These are phyloP conservation scores for Carex kokanica DNA, from an alignment of 176 grass and related monocot species.

Conservation along the genomic window DNA sequence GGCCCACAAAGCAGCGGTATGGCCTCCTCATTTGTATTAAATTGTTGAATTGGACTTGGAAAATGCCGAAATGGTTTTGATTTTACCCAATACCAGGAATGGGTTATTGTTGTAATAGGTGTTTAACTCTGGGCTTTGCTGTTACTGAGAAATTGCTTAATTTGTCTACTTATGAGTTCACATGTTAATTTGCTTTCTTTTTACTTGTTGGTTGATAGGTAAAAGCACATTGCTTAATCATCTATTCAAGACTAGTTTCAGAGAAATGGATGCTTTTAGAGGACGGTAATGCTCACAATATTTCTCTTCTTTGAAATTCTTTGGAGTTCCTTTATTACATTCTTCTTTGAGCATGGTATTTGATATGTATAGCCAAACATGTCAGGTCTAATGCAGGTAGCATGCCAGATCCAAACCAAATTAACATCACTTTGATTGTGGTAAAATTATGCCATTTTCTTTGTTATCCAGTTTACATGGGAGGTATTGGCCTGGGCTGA, in stretches of 20 bases:
- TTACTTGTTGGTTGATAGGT: slow-evolving; percentile 33
- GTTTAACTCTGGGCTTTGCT: not conserved
- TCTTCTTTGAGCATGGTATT: not conserved
- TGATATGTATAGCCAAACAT: not conserved
- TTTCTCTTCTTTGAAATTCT: not conserved
- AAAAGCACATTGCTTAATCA: slow-evolving; percentile 93
- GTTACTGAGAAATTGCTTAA: not conserved
- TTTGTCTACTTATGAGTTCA: not conserved
- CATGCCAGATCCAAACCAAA: not conserved
- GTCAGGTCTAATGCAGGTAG: not conserved
- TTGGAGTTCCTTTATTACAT: not conserved
- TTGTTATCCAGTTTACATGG: not conserved
- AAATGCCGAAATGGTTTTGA: not conserved
- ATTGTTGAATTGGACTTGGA: not conserved
- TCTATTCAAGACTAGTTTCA: slow-evolving; percentile 73
- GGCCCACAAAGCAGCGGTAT: slow-evolving; percentile 88
- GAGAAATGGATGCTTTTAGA: slow-evolving; percentile 76
- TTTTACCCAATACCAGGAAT: not conserved
- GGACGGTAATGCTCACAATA: slow-evolving; percentile 49
- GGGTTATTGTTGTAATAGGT: not conserved
- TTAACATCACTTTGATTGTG: not conserved
- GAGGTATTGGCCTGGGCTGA: not conserved
- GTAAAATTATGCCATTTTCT: not conserved
- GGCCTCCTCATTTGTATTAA: not conserved
- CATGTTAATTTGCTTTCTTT: not conserved